A percentile compares a stretch with the other conserved stretches of the same genome.
phyloP scores from a whole-genome alignment of 2,329 filamentous ascomycete genomes.

The Botrytis sinoallii region DNA sequence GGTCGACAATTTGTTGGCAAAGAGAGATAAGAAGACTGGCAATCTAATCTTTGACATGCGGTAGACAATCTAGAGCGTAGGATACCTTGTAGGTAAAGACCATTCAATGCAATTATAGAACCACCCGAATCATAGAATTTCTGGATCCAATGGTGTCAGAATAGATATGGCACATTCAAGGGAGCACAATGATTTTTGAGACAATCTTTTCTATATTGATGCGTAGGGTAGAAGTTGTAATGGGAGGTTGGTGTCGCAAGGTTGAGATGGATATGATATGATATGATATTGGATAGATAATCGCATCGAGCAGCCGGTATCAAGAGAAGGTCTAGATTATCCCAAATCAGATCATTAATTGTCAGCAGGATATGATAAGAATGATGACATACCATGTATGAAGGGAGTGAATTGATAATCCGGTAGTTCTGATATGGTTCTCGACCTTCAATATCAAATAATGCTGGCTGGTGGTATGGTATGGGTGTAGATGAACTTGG shows the following conservation, averaged over 20 bases:
- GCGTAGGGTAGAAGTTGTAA: too few species aligned
- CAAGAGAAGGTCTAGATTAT: neutral
- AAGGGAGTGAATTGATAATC: neutral
- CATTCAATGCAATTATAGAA: neutral
- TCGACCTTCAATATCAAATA: neutral
- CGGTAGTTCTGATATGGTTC: neutral
- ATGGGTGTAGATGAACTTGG: neutral
- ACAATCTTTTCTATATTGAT: neutral
- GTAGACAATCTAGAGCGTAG: neutral
- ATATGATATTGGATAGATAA: neutral
- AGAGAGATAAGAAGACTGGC: neutral
- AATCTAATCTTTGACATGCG: neutral
- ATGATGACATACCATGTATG: neutral
- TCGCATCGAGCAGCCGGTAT: neutral
- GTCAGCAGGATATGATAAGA: neutral
- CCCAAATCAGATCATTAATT: neutral
- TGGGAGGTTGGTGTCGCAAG: neutral
- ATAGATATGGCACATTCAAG: neutral
- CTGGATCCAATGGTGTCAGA: neutral
- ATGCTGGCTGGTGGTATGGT: neutral
- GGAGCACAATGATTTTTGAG: too few species aligned
- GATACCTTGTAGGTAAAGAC: neutral
- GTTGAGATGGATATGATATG: too few species aligned
- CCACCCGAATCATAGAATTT: neutral
- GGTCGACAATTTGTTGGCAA: neutral